A percentile compares a stretch with the other conserved stretches of the same genome.
Conservation (phyloP, 2,329 filamentous ascomycete species). For the Curvularia sp. region DNA sequence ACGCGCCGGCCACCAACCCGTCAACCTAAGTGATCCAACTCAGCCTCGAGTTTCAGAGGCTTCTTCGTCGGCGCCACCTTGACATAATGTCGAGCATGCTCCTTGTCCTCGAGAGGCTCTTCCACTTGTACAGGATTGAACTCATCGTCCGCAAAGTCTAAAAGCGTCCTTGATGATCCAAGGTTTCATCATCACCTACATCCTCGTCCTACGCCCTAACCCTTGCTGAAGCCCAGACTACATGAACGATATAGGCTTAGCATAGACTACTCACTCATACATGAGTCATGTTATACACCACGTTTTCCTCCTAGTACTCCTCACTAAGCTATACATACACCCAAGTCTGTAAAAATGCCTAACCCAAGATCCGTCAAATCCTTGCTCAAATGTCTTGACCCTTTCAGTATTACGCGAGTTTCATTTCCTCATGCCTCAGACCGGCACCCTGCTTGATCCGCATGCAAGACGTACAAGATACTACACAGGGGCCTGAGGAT, state of each 20-base stretch:
- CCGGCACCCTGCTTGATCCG: background rate
- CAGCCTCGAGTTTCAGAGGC: background rate
- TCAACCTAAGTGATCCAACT: background rate
- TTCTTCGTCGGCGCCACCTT: background rate
- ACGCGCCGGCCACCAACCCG: background rate
- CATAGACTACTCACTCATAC: background rate
- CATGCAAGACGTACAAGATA: background rate
- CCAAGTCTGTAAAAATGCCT: background rate
- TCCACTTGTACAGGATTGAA: background rate
- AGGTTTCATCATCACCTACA: background rate
- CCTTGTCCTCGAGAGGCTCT: background rate
- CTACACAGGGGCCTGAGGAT: background rate
- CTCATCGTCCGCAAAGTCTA: background rate
- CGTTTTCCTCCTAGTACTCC: background rate
- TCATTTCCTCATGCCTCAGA: background rate
- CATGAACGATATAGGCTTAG: background rate
- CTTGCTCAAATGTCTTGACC: background rate
- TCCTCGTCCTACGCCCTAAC: background rate
- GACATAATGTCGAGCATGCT: background rate
- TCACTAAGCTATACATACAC: background rate
- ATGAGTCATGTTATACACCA: background rate
- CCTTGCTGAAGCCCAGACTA: background rate
- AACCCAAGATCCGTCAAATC: background rate
- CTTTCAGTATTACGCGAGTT: background rate
- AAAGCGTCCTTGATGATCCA: background rate